Evolutionary conservation across 352 stramenopile species (phyloP), one percentile per base, ranked within the genome.

Genomic region (Hyaloperonospora brassicae): DNA sequence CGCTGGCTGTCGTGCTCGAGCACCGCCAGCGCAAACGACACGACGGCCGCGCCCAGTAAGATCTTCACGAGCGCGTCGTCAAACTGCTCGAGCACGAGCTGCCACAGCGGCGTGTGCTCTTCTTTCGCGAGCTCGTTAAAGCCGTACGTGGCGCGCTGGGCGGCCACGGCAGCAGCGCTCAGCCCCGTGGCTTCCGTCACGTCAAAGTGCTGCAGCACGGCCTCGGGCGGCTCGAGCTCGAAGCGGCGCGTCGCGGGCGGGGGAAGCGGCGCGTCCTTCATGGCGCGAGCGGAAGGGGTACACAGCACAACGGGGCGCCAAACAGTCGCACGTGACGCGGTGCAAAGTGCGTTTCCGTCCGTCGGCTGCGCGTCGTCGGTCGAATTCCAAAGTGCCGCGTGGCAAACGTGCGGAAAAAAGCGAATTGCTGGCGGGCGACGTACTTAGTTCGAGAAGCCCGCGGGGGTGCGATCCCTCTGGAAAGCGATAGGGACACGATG

Each of bases 11-110:
- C 89, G 79, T 97, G 84, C 81, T 97, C 79, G 61, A 34, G 27
- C 27, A 92, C 80, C 14, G 94, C 96, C 41, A 99, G 89, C 14
- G 92, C 68, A 50, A 92, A 97, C 36, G 88, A 98, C 38, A 99
- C 73, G 4, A 96, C 74, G 0, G 97, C 97, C 0, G 98, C 96
- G 8, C 84, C 87, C 14, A 99, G 76, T 42, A 99, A 72, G 66
- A 99, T 99, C 80, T 98, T 94, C 41, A 98, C 95, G 2, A 99
- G 76, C 39, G 92, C 87, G 72, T 99, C 97, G 70, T 99, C 89
- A 76, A 99, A 99, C 76, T 99, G 97, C 73, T 98, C 95, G 27
- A 98, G 64, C 62, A 98, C 93, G 7, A 99, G 77, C 76, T 96
- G 91, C 89, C 86, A 97, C 31, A 96, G 66, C 23, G 87, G 84